These are phyloP conservation scores for Coemansia sp. DNA, from an alignment of 192 early-diverging fungal species.

Conservation along the genomic window DNA sequence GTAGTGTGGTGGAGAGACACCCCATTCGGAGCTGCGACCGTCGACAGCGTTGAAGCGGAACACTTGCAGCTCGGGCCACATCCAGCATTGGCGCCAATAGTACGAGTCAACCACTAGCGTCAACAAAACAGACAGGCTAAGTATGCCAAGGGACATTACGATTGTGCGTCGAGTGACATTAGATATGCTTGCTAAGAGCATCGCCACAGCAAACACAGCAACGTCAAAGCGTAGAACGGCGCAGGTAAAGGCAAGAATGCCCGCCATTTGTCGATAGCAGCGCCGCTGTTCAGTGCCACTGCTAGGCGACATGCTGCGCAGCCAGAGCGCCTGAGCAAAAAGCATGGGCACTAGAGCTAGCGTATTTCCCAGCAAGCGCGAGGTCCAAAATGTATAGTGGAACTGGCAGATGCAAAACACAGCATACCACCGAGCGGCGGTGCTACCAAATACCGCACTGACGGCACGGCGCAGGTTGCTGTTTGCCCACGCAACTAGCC, in stretches of 20 bases:
- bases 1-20: constrained; percentile 62
- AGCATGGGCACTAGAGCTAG: constrained; percentile 74
- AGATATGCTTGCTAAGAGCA: constrained; percentile 38
- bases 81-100: constrained; percentile 59
- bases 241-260: constrained; percentile 41
- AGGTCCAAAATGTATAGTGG: constrained; percentile 87
- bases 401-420: constrained; percentile 74
- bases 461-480: constrained; percentile 58
- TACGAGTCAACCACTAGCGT: constrained; percentile 62
- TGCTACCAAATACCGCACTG: constrained; percentile 59
- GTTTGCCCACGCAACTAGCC: constrained; percentile 58
- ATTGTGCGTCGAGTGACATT: constrained; percentile 28
- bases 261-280: constrained; percentile 26
- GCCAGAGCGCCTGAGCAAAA: constrained; percentile 53
- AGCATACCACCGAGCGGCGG: constrained; percentile 41
- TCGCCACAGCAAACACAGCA: constrained; percentile 51
- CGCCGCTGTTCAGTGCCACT: not conserved
- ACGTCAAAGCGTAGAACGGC: constrained; percentile 65
- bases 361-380: constrained; percentile 84
- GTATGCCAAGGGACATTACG: not conserved
- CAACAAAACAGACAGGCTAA: constrained; percentile 23
- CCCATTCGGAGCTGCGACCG: constrained; percentile 52
- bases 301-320: constrained; percentile 26
- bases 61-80: constrained; percentile 68
- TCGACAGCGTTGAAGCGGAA: constrained; percentile 67